A percentile compares a stretch with the other conserved stretches of the same genome.
Evolutionary conservation across 306 rosid genomes (phyloP).

Genomic region (Inga oerstediana): DNA sequence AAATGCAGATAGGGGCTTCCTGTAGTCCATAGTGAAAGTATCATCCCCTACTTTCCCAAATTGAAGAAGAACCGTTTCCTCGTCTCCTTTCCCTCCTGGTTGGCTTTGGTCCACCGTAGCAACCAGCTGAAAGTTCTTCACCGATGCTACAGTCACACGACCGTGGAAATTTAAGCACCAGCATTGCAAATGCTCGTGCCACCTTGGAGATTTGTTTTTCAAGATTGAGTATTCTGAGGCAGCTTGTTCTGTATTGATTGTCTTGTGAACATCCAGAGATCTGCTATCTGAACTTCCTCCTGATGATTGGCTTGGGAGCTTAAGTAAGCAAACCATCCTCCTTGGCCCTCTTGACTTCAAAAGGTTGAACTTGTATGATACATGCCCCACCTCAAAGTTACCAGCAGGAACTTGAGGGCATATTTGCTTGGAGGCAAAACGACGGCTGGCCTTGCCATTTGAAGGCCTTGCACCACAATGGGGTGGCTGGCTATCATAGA

Average conservation of each 20-base stretch:
- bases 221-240: constrained; percentile 58
- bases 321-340: constrained; percentile 86
- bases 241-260: constrained; percentile 41
- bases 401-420: constrained; percentile 97
- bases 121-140: constrained; percentile 93
- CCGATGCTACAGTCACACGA: constrained; percentile 95
- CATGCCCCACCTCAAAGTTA: constrained; percentile 90
- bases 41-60: constrained; percentile 96
- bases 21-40: constrained; percentile 92
- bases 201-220: constrained; percentile 96
- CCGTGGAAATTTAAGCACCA: constrained; percentile 99
- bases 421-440: constrained; percentile 94
- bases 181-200: constrained; percentile 95
- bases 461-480: constrained; percentile 92
- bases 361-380: constrained; percentile 90
- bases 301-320: constrained; percentile 56
- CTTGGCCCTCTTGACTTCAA: constrained; percentile 98
- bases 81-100: constrained; percentile 91
- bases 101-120: constrained; percentile 86
- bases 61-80: constrained; percentile 88
- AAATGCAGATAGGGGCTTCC: constrained; percentile 91
- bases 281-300: constrained; percentile 48
- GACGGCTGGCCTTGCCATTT: constrained; percentile 71
- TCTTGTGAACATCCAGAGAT: constrained; percentile 36
- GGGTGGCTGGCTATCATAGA: constrained; percentile 90